Evolutionary conservation across 202 grass and related monocot genomes (phyloP).

Genomic region (Cymbopogon flexuosus): DNA sequence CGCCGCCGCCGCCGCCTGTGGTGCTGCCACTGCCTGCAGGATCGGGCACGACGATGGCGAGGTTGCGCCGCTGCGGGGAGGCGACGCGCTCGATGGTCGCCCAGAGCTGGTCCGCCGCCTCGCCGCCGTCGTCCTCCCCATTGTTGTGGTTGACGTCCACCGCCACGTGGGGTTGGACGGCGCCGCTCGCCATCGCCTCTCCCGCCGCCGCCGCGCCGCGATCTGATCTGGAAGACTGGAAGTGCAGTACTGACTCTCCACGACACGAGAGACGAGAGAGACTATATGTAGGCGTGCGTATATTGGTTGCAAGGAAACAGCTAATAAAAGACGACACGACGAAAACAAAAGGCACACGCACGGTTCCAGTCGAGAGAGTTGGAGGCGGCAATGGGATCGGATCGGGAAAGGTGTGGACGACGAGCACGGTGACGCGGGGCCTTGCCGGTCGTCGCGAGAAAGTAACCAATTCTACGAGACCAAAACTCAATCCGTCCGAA

Average conservation of each 20-base stretch:
- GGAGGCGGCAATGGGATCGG: neutral
- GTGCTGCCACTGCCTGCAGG: neutral
- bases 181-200: neutral
- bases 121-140: conserved; percentile 11
- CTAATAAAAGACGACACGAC: neutral
- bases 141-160: neutral
- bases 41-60: conserved; percentile 37
- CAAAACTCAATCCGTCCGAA: too few relatives aligned
- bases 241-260: neutral
- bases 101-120: conserved; percentile 41
- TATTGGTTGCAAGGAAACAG: too few relatives aligned
- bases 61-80: conserved; percentile 38
- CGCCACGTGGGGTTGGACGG: neutral
- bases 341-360: neutral
- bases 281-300: neutral
- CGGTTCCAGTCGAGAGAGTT: neutral
- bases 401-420: neutral
- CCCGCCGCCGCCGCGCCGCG: neutral
- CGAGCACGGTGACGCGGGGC: neutral
- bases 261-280: too few relatives aligned
- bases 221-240: neutral
- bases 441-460: neutral
- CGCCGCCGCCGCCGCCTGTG: neutral
- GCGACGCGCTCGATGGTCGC: conserved; percentile 53
- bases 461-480: neutral